phyloP scores from a whole-genome alignment of 805 yeast genomes.

The Brettanomyces bruxellensis region DNA sequence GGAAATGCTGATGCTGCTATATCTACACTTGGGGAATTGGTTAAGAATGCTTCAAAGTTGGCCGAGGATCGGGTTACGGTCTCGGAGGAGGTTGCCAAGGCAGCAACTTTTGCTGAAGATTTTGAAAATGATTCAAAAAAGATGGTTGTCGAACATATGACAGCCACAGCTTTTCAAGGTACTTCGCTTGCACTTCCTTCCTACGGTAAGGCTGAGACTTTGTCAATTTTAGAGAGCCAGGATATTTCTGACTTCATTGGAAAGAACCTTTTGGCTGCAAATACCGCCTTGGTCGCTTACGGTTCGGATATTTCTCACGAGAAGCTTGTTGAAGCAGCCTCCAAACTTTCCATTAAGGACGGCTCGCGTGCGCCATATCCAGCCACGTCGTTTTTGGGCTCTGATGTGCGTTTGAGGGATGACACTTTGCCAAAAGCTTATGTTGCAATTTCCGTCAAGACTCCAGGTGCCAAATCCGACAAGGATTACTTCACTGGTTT shows the following conservation, averaged over 20 bases:
- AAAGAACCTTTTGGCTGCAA: conserved; percentile 50
- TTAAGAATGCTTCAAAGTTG: conserved; percentile 27
- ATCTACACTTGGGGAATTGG: conserved; percentile 37
- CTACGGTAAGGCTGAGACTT: conserved; percentile 62
- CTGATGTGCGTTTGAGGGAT: conserved; percentile 82
- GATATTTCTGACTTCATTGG: conserved; percentile 52
- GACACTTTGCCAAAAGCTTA: conserved; percentile 78
- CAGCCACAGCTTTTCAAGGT: conserved; percentile 81
- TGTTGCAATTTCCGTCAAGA: conserved; percentile 65
- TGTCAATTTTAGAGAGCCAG: conserved; percentile 44
- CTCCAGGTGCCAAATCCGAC: conserved; percentile 49
- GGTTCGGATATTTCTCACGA: conserved; percentile 63
- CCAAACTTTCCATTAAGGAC: conserved; percentile 37
- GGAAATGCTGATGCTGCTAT: conserved; percentile 45
- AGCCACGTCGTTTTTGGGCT: conserved; percentile 67
- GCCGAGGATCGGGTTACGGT: conserved; percentile 35
- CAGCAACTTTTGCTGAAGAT: conserved; percentile 39
- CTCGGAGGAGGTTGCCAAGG: conserved; percentile 27
- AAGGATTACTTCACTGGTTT: conserved; percentile 61
- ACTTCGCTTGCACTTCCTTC: conserved; percentile 72
- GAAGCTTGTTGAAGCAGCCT: conserved; percentile 57
- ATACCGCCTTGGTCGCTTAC: conserved; percentile 56
- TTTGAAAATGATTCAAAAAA: conserved; percentile 50
- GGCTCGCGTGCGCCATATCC: conserved; percentile 41
- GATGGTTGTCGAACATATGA: conserved; percentile 64